Evolutionary conservation across 768 basidiomycete genomes (phyloP).

Genomic region (Chalciporus chontae): DNA sequence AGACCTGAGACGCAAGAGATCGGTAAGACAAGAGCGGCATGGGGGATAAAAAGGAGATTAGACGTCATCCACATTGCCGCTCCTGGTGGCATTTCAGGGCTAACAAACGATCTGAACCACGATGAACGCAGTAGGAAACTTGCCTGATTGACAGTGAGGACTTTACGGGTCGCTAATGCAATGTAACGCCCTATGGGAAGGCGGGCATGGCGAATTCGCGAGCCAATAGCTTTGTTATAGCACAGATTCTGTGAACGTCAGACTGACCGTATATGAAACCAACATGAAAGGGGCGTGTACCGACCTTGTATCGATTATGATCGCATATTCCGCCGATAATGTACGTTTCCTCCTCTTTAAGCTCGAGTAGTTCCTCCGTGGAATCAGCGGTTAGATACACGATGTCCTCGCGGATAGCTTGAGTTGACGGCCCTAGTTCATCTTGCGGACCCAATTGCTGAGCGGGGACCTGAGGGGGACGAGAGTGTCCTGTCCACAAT

Average conservation of each 20-base stretch:
- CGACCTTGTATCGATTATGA: slow-evolving; percentile 92
- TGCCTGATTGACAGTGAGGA: slow-evolving; percentile 94
- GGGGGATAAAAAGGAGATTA: neutral
- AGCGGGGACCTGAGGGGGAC: neutral
- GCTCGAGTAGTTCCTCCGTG: slow-evolving; percentile 75
- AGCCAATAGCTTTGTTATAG: slow-evolving; percentile 73
- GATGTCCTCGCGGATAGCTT: slow-evolving; percentile 45
- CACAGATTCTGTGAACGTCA: slow-evolving; percentile 69
- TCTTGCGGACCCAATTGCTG: slow-evolving; percentile 3
- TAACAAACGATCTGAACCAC: slow-evolving; percentile 1
- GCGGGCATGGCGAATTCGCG: slow-evolving; percentile 78
- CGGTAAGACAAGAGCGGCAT: slow-evolving; percentile 1
- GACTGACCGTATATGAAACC: slow-evolving; percentile 10
- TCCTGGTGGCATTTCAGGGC: neutral
- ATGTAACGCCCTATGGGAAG: slow-evolving; percentile 95
- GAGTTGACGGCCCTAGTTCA: neutral
- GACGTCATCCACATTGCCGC: neutral
- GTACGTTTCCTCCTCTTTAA: slow-evolving; percentile 83
- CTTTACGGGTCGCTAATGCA: slow-evolving; percentile 84
- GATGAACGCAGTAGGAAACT: slow-evolving; percentile 8
- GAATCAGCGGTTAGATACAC: slow-evolving; percentile 97
- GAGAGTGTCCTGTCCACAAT: slow-evolving; percentile 48
- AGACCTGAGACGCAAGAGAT: slow-evolving; percentile 41
- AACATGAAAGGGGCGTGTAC: neutral
- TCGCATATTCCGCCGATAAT: slow-evolving; percentile 96